Evolutionary conservation across 140 eudicot species (phyloP).

Genomic region (Ambrosia hybrid): DNA sequence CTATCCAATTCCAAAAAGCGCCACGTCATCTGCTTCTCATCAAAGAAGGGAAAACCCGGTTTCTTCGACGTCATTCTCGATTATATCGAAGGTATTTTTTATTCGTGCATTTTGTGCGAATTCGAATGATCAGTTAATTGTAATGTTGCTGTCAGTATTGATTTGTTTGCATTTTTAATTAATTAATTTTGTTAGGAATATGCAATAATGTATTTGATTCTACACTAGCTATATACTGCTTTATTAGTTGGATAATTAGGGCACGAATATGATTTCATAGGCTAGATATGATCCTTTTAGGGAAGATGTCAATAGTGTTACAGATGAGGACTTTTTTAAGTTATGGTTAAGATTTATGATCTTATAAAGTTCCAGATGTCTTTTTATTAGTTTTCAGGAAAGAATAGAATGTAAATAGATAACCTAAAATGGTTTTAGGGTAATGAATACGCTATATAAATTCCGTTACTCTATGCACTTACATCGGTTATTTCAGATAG

Average conservation of each 20-base stretch:
- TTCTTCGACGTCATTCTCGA: constrained; percentile 90
- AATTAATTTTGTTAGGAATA: not conserved
- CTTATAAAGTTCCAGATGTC: no score
- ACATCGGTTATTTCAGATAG: no score
- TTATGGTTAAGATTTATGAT: not conserved
- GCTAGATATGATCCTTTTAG: no score
- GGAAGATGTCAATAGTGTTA: not conserved
- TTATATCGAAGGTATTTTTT: constrained; percentile 73
- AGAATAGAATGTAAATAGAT: no score
- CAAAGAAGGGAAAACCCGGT: constrained; percentile 67
- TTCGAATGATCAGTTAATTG: not conserved
- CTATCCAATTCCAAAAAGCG: constrained; percentile 24
- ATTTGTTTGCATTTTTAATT: not conserved
- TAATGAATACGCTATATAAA: no score
- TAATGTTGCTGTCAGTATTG: not conserved
- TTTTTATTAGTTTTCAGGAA: no score
- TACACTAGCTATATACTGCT: not conserved
- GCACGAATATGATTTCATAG: not conserved
- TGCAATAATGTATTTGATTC: not conserved
- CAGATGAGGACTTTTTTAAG: not conserved
- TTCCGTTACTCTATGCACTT: no score
- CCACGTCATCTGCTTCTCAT: constrained; percentile 49
- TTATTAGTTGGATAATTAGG: not conserved
- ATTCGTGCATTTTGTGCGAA: not conserved
- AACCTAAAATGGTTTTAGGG: no score